Percentiles rank a stretch among this genome's conserved stretches.
These are phyloP conservation scores for Phytophthora hybrid DNA, from an alignment of 352 stramenopile species.

Conservation along the genomic window DNA sequence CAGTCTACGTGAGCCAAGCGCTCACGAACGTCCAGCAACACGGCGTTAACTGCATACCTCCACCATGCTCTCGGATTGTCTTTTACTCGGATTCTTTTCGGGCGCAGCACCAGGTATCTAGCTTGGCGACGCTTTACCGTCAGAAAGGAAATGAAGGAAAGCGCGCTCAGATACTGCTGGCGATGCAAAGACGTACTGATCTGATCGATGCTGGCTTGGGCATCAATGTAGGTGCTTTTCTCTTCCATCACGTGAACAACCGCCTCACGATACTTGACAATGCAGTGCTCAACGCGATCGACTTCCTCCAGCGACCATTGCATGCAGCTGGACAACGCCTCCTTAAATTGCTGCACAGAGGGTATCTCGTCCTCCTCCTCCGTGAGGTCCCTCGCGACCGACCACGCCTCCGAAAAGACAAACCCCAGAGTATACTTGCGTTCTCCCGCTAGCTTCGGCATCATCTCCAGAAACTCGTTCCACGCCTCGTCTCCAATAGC, in stretches of 20 bases:
- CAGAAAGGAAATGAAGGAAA: constrained; percentile 81
- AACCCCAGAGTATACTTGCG: constrained; percentile 87
- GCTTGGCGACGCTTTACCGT: constrained; percentile 67
- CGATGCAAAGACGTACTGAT: constrained; percentile 71
- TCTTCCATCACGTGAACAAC: constrained; percentile 88
- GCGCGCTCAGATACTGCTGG: constrained; percentile 77
- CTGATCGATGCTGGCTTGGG: constrained; percentile 73
- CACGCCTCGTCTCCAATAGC: constrained; percentile 74
- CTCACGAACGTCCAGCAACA: constrained; percentile 78
- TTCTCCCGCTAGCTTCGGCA: constrained; percentile 76
- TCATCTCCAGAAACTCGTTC: constrained; percentile 71
- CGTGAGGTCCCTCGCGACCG: constrained; percentile 71
- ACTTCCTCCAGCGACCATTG: constrained; percentile 77
- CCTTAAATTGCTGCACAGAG: constrained; percentile 76
- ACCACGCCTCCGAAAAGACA: constrained; percentile 88
- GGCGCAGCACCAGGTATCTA: constrained; percentile 67
- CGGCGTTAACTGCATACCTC: constrained; percentile 77
- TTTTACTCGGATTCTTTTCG: constrained; percentile 48
- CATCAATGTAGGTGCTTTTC: constrained; percentile 90
- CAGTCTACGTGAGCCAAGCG: constrained; percentile 77
- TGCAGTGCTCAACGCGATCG: constrained; percentile 61
- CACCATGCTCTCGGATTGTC: constrained; percentile 74
- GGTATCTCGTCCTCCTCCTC: constrained; percentile 85
- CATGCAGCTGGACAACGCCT: constrained; percentile 76
- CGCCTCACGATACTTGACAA: constrained; percentile 78